These are phyloP conservation scores for Sinapis alba DNA, from an alignment of 441 rosid species.

Conservation along the genomic window DNA sequence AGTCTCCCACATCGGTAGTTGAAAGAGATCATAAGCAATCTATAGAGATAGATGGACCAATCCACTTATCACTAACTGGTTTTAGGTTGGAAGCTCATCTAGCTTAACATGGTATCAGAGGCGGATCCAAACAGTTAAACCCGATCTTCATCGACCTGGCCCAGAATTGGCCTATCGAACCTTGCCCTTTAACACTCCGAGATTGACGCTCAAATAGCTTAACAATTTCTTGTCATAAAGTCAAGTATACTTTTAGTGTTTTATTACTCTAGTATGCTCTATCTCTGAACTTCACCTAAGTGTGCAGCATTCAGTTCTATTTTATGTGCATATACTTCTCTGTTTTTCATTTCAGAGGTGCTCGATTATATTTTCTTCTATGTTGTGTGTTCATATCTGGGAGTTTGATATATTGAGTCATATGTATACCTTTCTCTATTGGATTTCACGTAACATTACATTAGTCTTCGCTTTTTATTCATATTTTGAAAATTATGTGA, in stretches of 20 bases:
- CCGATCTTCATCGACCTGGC: too few relatives aligned
- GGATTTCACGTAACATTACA: neutral
- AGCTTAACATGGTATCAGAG: too few relatives aligned
- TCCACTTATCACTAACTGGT: too few relatives aligned
- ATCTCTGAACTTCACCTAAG: neutral
- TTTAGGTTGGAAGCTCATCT: too few relatives aligned
- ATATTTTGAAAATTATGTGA: neutral
- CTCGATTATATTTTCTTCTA: neutral
- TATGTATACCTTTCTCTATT: neutral
- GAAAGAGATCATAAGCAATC: too few relatives aligned
- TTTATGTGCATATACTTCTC: neutral
- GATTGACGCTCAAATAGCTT: too few relatives aligned
- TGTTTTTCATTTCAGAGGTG: neutral
- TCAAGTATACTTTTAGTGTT: neutral
- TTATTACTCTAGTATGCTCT: neutral
- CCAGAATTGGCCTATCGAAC: too few relatives aligned
- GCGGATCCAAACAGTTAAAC: too few relatives aligned
- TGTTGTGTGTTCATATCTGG: too few relatives aligned
- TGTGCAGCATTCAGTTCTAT: neutral
- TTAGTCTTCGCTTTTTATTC: neutral
- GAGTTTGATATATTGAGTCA: neutral
- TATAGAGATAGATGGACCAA: too few relatives aligned
- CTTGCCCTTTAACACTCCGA: too few relatives aligned
- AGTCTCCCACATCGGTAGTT: too few relatives aligned
- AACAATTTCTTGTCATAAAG: neutral